These are phyloP conservation scores for Epichloe brachyelytri DNA, from an alignment of 2,329 filamentous ascomycete genomes.

Conservation along the genomic window DNA sequence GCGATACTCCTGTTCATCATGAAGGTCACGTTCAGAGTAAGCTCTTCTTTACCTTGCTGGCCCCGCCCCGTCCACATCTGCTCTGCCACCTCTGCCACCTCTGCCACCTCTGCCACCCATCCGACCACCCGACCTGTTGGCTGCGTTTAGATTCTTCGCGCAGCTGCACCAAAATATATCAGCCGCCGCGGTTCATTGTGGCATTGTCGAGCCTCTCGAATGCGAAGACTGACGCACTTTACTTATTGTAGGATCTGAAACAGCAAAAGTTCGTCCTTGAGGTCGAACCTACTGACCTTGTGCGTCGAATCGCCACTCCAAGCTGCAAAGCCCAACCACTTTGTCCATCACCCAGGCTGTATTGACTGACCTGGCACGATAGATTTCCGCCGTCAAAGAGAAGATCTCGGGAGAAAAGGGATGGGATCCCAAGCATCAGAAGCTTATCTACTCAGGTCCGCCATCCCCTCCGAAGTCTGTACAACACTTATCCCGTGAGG, in stretches of 20 bases:
- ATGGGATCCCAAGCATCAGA: slow-evolving; percentile 82
- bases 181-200: neutral
- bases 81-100: neutral
- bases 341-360: slow-evolving; percentile 5
- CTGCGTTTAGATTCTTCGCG: neutral
- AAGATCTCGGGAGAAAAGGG: slow-evolving; percentile 88
- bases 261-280: slow-evolving; percentile 98
- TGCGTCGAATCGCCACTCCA: slow-evolving; percentile 38
- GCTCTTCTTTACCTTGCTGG: slow-evolving; percentile 10
- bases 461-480: neutral
- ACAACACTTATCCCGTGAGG: neutral
- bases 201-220: neutral
- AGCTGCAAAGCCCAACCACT: slow-evolving; percentile 8
- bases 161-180: neutral
- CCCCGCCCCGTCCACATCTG: neutral
- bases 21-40: slow-evolving; percentile 57
- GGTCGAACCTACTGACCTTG: slow-evolving; percentile 81
- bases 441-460: slow-evolving; percentile 96
- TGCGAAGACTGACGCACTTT: neutral
- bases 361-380: slow-evolving; percentile 5
- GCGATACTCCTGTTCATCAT: slow-evolving; percentile 33
- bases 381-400: slow-evolving; percentile 86
- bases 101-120: neutral
- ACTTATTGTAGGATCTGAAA: slow-evolving; percentile 66
- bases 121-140: neutral